Base-by-base conservation (phyloP, 257 asterid species). In the Verbena officinalis region DNA sequence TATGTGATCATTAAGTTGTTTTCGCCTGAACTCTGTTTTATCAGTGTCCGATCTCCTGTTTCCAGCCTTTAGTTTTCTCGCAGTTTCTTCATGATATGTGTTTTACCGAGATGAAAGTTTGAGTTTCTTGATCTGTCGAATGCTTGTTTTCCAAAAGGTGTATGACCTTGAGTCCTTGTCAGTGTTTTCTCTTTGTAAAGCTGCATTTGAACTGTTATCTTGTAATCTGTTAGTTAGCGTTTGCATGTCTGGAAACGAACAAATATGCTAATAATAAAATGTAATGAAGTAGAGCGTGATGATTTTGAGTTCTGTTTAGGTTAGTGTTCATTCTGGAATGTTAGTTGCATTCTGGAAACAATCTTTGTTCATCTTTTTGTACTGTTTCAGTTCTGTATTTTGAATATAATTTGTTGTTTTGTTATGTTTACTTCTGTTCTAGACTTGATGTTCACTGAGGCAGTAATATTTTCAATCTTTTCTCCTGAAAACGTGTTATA, bases 1-100 rank as follows among this genome's bases (percentile, higher is more conserved):
- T 15, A 30, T 20, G 19, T 30, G 60, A 67, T 61, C 75, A 57
- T 63, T 68, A 65, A 34, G 36, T 59, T 55, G 30, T 20, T 16
- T 17, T 59, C 20, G 17, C 52, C 67, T 60, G 68, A 17, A 22
- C 62, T 61, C 52, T 27, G 34, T 24, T 55, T 39, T 30, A 39
- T 49, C 40, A 4, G 23, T 36, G 62, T 45, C 14, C n/a, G 34
- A n/a, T 71, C 54, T 22, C 34, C 1, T 59, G 55, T 44, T 55
- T 42, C 13, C 19, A 22, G 64, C 38, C 44, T 43, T 44, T 48
- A 31, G 55, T 17, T 72, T 49, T 68, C 22, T 49, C 24, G 1
- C 24, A 13, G 12, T 5, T 58, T 19, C 33, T 58, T 20, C 36
- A 51, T 16, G 58, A 36, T 42, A 2, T 59, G 22, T 16, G 24